phyloP scores from a whole-genome alignment of 108 stramenopile genomes.

The Craspedostauros australis region DNA sequence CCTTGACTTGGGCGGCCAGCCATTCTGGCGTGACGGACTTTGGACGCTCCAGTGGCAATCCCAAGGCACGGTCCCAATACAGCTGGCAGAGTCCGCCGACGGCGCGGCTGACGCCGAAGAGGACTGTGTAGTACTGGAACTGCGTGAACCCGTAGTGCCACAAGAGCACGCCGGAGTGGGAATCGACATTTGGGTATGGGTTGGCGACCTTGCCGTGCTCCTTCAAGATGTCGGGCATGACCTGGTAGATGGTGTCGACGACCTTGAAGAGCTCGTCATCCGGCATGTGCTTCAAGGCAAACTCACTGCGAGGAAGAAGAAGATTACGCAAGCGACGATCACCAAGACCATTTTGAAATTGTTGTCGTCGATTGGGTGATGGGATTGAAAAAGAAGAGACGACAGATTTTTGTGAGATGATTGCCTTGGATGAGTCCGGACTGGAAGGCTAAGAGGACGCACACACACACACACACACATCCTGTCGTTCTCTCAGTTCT shows the following conservation, averaged over 20 bases:
- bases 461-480: no score
- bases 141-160: slow-evolving; percentile 99
- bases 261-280: slow-evolving; percentile 98
- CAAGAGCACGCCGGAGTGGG: slow-evolving; percentile 96
- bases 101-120: slow-evolving; percentile 97
- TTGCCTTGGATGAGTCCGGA: no score
- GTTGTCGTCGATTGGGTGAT: no score
- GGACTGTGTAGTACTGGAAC: slow-evolving; percentile 98
- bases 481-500: no score
- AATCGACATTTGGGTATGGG: slow-evolving; percentile 99
- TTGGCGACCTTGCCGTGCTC: slow-evolving; percentile 99
- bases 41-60: slow-evolving; percentile 97
- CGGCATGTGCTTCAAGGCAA: slow-evolving; percentile 99
- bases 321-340: no score
- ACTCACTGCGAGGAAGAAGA: no score
- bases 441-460: no score
- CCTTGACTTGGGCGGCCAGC: slow-evolving; percentile 78
- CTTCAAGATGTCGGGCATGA: slow-evolving; percentile 96
- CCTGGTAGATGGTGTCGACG: slow-evolving; percentile 97
- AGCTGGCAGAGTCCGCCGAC: slow-evolving; percentile 96
- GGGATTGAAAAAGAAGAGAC: no score
- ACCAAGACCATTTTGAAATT: no score
- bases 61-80: slow-evolving; percentile 99
- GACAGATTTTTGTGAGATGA: no score
- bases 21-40: slow-evolving; percentile 99